These are phyloP conservation scores for Blepharisma undulans DNA, from an alignment of 169 alveolate species.

Conservation along the genomic window DNA sequence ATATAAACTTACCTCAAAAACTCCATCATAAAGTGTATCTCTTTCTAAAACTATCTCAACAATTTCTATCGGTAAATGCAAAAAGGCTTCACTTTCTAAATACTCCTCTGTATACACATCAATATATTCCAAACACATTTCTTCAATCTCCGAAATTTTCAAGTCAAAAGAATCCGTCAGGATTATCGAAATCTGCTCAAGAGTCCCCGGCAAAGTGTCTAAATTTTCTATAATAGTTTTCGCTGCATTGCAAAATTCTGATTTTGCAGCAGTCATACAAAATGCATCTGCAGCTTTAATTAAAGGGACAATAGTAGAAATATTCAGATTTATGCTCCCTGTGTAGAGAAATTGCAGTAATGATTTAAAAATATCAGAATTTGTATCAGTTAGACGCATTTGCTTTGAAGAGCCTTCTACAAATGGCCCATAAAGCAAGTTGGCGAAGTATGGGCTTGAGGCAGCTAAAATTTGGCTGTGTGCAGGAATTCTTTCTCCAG, in stretches of 20 bases:
- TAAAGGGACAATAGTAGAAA: slow-evolving; percentile 47
- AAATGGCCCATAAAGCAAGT: slow-evolving; percentile 57
- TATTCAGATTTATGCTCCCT: slow-evolving; percentile 42
- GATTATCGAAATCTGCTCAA: slow-evolving; percentile 31
- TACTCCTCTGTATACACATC: slow-evolving; percentile 54
- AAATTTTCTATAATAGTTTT: slow-evolving; percentile 40
- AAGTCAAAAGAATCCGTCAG: slow-evolving; percentile 41
- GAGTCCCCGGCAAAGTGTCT: slow-evolving; percentile 1
- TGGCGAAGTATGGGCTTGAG: slow-evolving; percentile 42
- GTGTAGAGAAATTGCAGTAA: slow-evolving; percentile 50
- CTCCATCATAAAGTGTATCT: slow-evolving; percentile 56
- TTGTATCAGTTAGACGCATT: slow-evolving; percentile 41
- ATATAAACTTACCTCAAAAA: slow-evolving; percentile 49
- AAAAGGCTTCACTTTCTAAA: slow-evolving; percentile 42
- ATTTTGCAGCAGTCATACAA: slow-evolving; percentile 42
- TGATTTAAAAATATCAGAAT: slow-evolving; percentile 36
- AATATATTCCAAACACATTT: slow-evolving; percentile 52
- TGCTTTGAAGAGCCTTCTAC: slow-evolving; percentile 49
- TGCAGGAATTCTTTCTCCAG: slow-evolving; percentile 47
- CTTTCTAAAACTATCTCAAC: slow-evolving; percentile 43
- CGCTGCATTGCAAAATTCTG: slow-evolving; percentile 50
- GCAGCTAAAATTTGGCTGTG: slow-evolving; percentile 56
- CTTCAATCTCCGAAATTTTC: slow-evolving; percentile 36
- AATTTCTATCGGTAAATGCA: slow-evolving; percentile 45
- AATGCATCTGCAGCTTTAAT: slow-evolving; percentile 56